Base-by-base conservation (phyloP, 2,329 filamentous ascomycete species). In the Claviceps africana region DNA sequence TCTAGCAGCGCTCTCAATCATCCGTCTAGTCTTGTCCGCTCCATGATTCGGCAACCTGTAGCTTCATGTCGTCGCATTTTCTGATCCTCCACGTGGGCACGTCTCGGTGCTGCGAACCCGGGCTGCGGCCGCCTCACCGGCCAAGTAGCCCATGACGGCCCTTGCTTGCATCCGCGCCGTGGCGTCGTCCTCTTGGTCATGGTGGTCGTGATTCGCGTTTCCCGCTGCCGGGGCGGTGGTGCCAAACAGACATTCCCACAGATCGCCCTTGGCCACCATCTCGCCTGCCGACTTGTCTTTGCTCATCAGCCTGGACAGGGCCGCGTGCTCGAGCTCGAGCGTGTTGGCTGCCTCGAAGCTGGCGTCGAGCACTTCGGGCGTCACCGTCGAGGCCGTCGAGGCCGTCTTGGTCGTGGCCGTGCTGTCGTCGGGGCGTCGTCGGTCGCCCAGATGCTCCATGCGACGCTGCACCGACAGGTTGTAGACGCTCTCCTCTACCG, bases 401-500 rank as follows among this genome's bases (percentile, higher is more conserved):
- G 42, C 70, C 21, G 42, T 70, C 46, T 67, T 72, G 10, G 64
- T 66, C 56, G 73, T 69, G 13, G 62, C 62, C 25, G 21, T 21
- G 54, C 69, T 70, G 51, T 58, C 7, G 40, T 15, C 15, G 22
- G 15, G 9, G 42, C 42, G 21, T n/a, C 3, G 42, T 44, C 22
- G 51, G 43, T 54, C 56, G 9, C 58, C 76, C 64, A 96, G 85
- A 62, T 96, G 88, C 52, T 84, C 81, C 59, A 95, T 71, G 3
- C 91, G 82, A 30, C 89, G 77, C 54, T 77, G 75, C 1, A 95
- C 88, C 0, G 88, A 93, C 35, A 96, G 78, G 54, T 90, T 81
- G 68, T 97, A 89, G 56, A 97, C 94, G 1, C 85, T 85, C 69
- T 95, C 85, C 63, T 98, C 93, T 0, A 97, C 88, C 0, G 91